phyloP scores from a whole-genome alignment of 2,329 filamentous ascomycete genomes.

The Exophiala calicioides region DNA sequence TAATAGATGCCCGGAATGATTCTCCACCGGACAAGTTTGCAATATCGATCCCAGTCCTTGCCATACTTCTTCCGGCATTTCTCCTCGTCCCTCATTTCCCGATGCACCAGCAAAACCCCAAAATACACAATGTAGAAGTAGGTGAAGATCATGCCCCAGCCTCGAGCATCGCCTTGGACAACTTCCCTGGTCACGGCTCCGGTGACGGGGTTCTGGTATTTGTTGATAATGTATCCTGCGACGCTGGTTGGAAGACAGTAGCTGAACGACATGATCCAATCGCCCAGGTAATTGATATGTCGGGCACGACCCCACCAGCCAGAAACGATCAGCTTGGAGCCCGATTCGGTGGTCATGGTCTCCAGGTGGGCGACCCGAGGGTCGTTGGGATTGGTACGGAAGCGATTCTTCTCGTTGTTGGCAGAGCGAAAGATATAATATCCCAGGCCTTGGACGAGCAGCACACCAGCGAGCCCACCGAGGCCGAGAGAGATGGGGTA shows the following conservation, averaged over 20 bases:
- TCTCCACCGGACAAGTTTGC: slow-evolving; percentile 74
- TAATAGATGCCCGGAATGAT: slow-evolving; percentile 64
- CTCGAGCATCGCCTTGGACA: slow-evolving; percentile 70
- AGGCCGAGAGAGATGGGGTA: slow-evolving; percentile 79
- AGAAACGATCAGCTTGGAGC: slow-evolving; percentile 76
- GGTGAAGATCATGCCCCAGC: slow-evolving; percentile 83
- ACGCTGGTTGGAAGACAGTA: slow-evolving; percentile 85
- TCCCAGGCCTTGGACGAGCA: slow-evolving; percentile 68
- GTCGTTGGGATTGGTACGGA: slow-evolving; percentile 83
- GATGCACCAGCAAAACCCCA: slow-evolving; percentile 79
- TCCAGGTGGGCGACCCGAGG: slow-evolving; percentile 76
- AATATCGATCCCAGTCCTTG: slow-evolving; percentile 87
- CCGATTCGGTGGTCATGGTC: slow-evolving; percentile 80
- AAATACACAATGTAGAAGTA: slow-evolving; percentile 97
- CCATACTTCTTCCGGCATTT: slow-evolving; percentile 92
- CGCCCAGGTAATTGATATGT: slow-evolving; percentile 94
- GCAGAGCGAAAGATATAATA: slow-evolving; percentile 91
- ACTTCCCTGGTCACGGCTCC: slow-evolving; percentile 64
- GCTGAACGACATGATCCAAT: slow-evolving; percentile 92
- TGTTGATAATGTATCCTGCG: slow-evolving; percentile 73
- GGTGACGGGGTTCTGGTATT: slow-evolving; percentile 50
- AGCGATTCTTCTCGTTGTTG: slow-evolving; percentile 93
- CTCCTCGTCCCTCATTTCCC: slow-evolving; percentile 82
- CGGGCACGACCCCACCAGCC: slow-evolving; percentile 93
- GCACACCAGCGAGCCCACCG: slow-evolving; percentile 63